Base-by-base conservation (phyloP, 1,284 basidiomycete species). In the Leccinum fallax region DNA sequence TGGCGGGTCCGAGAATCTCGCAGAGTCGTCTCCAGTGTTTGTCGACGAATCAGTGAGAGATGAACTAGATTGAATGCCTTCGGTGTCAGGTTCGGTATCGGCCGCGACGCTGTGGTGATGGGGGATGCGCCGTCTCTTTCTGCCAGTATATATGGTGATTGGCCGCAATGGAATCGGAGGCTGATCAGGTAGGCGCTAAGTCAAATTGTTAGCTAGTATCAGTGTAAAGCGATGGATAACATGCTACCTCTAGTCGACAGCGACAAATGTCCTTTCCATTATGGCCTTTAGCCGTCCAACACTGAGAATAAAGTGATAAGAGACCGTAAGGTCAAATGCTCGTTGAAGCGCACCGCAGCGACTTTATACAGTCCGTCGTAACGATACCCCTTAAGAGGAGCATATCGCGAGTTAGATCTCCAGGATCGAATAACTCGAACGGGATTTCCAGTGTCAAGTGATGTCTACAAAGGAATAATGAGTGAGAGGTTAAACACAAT, bases 321-420 rank as follows among this genome's bases (percentile, higher is more conserved):
- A 9, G 34, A 16, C 48, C 1, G 13, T 38, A 24, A 9, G 32
- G 21, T 24, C 19, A 11, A 16, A 56, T 58, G 36, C 1, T 8
- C 10, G n/a, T 40, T 2, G 16, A 40, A 38, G 48, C 64, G 54
- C 43, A 73, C 71, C 7, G 53, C 40, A 7, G 59, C 28, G 5
- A 72, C 58, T 30, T 28, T 69, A 54, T 76, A 76, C 2, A 75
- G 40, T 16, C 71, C 71, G 34, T 75, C 74, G 21, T 76, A 73
- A 6, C 71, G 73, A 26, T 63, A 66, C 9, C 71, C 71, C 1
- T 24, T 4, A 1, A 28, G 5, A 11, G 71, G 71, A 3, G 73
- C 69, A 62, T 74, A 73, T 43, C 71, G 57, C 13, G 74, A 75
- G 3, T 4, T 8, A 32, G 53, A 56, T 10, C 3, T 65, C 16